Conservation (phyloP, 495 filamentous ascomycete genomes). For the Tricharina praecox region DNA sequence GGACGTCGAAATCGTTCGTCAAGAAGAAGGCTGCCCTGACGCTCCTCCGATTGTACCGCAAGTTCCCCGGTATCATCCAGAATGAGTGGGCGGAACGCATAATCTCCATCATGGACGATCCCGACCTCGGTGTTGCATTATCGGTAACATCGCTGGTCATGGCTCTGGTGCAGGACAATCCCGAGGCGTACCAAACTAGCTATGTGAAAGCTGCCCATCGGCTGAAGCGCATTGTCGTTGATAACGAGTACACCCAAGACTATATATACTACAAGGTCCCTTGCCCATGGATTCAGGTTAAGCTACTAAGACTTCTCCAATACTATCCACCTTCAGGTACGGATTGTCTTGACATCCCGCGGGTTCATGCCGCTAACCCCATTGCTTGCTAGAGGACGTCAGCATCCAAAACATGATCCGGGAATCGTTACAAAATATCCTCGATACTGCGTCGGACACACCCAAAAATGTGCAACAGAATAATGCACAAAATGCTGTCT, state of each 20-base stretch:
- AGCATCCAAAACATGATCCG: conserved; percentile 84
- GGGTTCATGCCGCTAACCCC: conserved; percentile 10
- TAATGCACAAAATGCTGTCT: conserved; percentile 93
- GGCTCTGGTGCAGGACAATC: conserved; percentile 83
- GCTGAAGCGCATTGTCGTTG: conserved; percentile 74
- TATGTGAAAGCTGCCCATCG: conserved; percentile 85
- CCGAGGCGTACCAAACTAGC: conserved; percentile 81
- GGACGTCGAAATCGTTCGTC: conserved; percentile 91
- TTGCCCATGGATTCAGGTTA: conserved; percentile 97
- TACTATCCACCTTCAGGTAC: conserved; percentile 91
- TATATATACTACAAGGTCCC: conserved; percentile 99
- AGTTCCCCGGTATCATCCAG: conserved; percentile 80
- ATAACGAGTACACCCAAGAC: conserved; percentile 69
- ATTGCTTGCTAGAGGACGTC: conserved; percentile 57
- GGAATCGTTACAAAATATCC: conserved; percentile 73
- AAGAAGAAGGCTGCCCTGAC: conserved; percentile 99
- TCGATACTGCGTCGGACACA: conserved; percentile 77
- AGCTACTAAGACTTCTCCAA: conserved; percentile 75
- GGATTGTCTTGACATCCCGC: conserved; percentile 14
- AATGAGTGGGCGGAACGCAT: conserved; percentile 95
- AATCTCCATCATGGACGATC: conserved; percentile 95
- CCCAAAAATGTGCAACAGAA: conserved; percentile 99
- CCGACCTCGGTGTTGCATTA: conserved; percentile 81
- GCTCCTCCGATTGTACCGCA: conserved; percentile 86
- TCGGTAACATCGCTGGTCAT: conserved; percentile 95